Evolutionary conservation across 139 green algal species (phyloP), one percentile per base, ranked within the genome.

Genomic region (Tetraselmis chui): DNA sequence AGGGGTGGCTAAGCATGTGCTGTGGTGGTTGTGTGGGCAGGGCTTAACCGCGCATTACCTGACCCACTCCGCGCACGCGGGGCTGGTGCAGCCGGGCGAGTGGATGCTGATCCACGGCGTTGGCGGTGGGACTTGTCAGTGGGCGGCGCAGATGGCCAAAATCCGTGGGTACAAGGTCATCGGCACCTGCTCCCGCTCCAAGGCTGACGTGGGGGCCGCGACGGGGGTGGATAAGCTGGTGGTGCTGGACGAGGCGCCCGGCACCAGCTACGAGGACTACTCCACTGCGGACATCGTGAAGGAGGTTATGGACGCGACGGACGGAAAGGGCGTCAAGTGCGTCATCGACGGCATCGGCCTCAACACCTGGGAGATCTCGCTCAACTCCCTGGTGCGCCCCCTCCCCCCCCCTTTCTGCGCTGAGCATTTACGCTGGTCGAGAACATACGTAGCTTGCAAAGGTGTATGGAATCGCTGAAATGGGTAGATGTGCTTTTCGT

Each of bases 61-160:
- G 26, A 85, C 81, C 30, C 76, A 81, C 32, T 67, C 26, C 30
- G 81, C 81, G 81, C 81, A 85, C 81, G 81, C 81, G 75, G 31
- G 45, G 24, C 77, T 85, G 27, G 31, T 81, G 25, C 81, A 85
- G 76, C 81, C 81, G 24, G 81, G 81, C 31, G 81, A 85, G 76
- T 85, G 81, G 81, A 85, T 85, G 81, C 76, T 85, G 27, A 85
- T 85, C 32, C 81, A 85, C 81, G 81, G 81, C 31, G 78, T 78
- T 26, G 81, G 81, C 26, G 31, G 27, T 28, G 81, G 81, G 2
- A 85, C 81, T 2, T 85, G 81, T 76, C 81, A 85, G 58, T 85
- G 81, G 81, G 81, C 81, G 30, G 76, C 76, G 31, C 81, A 85
- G 77, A 85, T 85, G 81, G 81, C 81, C 2, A 85, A 85, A 76